A percentile compares a stretch with the other conserved stretches of the same genome.
Conservation (phyloP, 139 green algal genomes). For the Tetraselmis chui region DNA sequence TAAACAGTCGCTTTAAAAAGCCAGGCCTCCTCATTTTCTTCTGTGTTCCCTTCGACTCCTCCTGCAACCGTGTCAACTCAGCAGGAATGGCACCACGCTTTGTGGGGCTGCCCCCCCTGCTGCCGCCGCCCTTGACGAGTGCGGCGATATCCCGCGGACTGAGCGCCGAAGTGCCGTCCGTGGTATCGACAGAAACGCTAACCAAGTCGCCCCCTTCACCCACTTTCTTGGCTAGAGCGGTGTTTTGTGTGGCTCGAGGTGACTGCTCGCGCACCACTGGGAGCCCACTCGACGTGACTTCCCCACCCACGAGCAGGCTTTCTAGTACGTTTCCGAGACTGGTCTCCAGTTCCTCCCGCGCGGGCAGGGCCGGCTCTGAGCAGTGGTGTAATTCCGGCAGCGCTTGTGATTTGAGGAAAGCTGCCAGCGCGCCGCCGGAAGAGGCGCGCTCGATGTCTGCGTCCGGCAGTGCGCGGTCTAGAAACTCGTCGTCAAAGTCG, state of each 20-base stretch:
- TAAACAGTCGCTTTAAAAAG: background rate
- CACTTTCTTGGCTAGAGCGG: background rate
- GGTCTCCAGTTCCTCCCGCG: background rate
- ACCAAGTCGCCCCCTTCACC: background rate
- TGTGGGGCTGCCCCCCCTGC: background rate
- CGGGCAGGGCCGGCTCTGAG: background rate
- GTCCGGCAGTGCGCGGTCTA: background rate
- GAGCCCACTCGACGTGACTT: background rate
- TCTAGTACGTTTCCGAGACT: background rate
- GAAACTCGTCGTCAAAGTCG: background rate
- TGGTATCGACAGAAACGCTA: background rate
- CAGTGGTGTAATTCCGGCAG: background rate
- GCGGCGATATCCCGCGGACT: background rate
- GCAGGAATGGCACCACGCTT: background rate
- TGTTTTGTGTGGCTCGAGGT: background rate
- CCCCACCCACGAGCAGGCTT: background rate
- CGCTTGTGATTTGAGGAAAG: background rate
- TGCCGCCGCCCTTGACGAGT: background rate
- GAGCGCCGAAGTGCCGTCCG: too few species aligned
- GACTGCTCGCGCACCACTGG: background rate
- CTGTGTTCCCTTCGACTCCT: too few species aligned
- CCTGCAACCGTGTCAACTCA: background rate
- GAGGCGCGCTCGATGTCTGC: background rate
- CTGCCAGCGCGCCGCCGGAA: background rate
- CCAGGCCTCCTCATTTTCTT: background rate